Base-by-base conservation (phyloP, 257 asterid species). In the Marsdenia floribunda region DNA sequence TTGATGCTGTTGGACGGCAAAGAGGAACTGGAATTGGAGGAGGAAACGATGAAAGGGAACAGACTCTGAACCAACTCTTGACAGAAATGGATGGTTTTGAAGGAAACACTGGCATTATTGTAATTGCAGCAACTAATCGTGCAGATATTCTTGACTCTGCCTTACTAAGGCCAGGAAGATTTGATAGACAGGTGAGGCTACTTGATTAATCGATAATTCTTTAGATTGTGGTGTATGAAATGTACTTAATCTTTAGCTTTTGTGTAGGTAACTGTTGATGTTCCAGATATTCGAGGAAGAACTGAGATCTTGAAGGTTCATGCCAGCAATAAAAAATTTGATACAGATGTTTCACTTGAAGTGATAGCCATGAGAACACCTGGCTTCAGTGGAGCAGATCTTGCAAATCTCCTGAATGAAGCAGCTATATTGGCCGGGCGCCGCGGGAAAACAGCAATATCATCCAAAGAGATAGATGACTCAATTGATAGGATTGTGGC, bases 1-100 rank as follows among this genome's bases (percentile, higher is more conserved):
- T 95, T 78, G 99, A 95, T 85, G 99, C 98, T 60, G 99, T 95
- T 78, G 99, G 99, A 75, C 86, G 97, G 42, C 98, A 90, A 79
- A 90, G 99, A 88, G 99, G 99, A 72, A 92, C 98, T 42, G 99
- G 99, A 72, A 92, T 95, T 68, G 98, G 99, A 47, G 99, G 98
- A 82, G 99, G 98, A 44, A 95, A 92, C 24, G 97, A 95, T 73
- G 99, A 95, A 76, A 92, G 99, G 84, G 99, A 92, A 76, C 99
- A 92, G 86, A 95, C 98, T 7, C 80, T 92, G 15, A 95, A 92
- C 86, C 99, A 95, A 85, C 96, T 92, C 22, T 81, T 95, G 88
- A 92, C 98, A 1, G 98, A 95, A 81, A 95, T 95, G 98, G 99
- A 95, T 82, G 97, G 99, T 37, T 95, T 95, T 66, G 97, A 92